A percentile compares a stretch with the other conserved stretches of the same genome.
phyloP scores from a whole-genome alignment of 1,284 basidiomycete genomes.

The Ceratobasidium theobromae region DNA sequence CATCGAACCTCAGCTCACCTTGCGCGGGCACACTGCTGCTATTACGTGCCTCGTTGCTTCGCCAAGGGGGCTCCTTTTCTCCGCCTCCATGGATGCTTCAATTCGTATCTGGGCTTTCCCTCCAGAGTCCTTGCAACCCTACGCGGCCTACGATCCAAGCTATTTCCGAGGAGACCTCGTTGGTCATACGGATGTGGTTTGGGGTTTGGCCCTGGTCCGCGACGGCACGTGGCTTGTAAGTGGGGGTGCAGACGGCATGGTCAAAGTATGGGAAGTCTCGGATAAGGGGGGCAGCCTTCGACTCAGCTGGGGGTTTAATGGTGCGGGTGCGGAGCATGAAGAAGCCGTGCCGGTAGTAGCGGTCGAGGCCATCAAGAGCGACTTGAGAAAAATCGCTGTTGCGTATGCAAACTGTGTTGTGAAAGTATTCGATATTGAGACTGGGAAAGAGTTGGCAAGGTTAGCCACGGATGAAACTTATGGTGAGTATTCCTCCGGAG shows the following conservation, averaged over 20 bases:
- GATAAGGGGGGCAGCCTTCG: conserved; percentile 54
- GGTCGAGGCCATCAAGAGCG: conserved; percentile 75
- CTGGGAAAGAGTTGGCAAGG: conserved; percentile 73
- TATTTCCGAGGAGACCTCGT: conserved; percentile 77
- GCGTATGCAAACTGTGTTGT: conserved; percentile 89
- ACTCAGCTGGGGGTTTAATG: conserved; percentile 78
- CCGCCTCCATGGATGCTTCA: conserved; percentile 89
- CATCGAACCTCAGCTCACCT: conserved; percentile 86
- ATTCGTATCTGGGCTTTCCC: conserved; percentile 91
- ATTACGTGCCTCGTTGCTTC: conserved; percentile 89
- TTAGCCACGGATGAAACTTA: conserved; percentile 69
- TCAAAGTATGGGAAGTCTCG: conserved; percentile 90
- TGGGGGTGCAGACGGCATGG: conserved; percentile 85
- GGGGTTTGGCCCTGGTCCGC: conserved; percentile 82
- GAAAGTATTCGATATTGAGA: conserved; percentile 88
- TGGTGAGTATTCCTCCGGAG: conserved; percentile 51
- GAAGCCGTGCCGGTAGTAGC: conserved; percentile 47
- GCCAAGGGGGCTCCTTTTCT: conserved; percentile 78
- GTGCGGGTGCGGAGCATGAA: conserved; percentile 56
- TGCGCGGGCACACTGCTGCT: conserved; percentile 90
- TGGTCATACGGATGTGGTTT: conserved; percentile 92
- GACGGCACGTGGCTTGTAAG: conserved; percentile 82
- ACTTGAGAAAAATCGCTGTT: conserved; percentile 81
- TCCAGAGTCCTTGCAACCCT: conserved; percentile 68
- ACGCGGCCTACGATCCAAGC: conserved; percentile 84